phyloP scores from a whole-genome alignment of 805 yeast genomes.

The Maudiozyma saulgeensis region DNA sequence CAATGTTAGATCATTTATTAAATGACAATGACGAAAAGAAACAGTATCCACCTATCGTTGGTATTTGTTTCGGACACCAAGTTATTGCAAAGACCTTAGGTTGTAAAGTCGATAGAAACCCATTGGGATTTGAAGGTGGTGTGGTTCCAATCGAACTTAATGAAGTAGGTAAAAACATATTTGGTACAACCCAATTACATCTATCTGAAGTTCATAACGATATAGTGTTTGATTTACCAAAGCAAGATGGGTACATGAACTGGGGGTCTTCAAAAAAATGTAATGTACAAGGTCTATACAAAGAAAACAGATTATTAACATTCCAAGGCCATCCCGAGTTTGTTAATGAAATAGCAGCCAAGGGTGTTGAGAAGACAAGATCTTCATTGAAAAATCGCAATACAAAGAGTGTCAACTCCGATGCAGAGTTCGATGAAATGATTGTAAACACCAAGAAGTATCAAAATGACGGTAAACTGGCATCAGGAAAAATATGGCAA shows the following conservation, averaged over 20 bases:
- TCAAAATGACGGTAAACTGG: background rate
- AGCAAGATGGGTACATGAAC: constrained; percentile 17
- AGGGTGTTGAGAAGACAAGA: constrained; percentile 5
- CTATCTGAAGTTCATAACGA: constrained; percentile 55
- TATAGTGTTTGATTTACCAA: constrained; percentile 38
- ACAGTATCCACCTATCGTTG: constrained; percentile 42
- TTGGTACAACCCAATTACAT: constrained; percentile 21
- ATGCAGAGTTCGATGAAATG: background rate
- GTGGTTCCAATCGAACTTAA: constrained; percentile 41
- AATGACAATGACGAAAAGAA: constrained; percentile 5
- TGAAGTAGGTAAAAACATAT: constrained; percentile 20
- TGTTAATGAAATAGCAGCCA: constrained; percentile 25
- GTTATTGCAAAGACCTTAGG: constrained; percentile 60
- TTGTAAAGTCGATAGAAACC: constrained; percentile 45
- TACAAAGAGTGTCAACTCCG: background rate
- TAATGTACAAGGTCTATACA: constrained; percentile 56
- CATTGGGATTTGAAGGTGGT: constrained; percentile 69
- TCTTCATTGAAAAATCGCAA: background rate
- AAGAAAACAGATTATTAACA: constrained; percentile 44
- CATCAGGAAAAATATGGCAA: background rate
- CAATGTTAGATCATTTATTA: constrained; percentile 23
- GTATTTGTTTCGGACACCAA: constrained; percentile 87
- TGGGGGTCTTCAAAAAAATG: constrained; percentile 52
- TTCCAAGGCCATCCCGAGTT: constrained; percentile 93
- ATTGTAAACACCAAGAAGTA: background rate